phyloP scores from a whole-genome alignment of 2,329 filamentous ascomycete species.

The Colletotrichum chrysophilum region DNA sequence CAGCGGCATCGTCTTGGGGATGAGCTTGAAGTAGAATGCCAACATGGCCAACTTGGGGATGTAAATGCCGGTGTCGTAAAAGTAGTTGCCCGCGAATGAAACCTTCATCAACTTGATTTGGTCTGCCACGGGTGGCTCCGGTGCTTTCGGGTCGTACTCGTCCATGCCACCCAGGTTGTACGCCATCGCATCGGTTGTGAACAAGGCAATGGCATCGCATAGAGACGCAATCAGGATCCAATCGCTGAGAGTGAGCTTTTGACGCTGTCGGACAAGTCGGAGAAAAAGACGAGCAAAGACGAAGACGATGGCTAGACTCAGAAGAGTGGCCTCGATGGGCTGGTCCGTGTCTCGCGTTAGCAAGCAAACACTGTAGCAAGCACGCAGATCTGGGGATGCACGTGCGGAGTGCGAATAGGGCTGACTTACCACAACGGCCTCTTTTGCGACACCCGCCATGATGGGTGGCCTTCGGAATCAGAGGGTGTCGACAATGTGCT shows the following conservation, averaged over 20 bases:
- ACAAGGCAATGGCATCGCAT: slow-evolving; percentile 29
- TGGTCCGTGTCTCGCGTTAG: slow-evolving; percentile 10
- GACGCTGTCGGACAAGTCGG: slow-evolving; percentile 28
- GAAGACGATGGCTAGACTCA: slow-evolving; percentile 26
- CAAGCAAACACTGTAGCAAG: background rate
- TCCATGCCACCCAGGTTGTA: slow-evolving; percentile 33
- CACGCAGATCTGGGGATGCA: background rate
- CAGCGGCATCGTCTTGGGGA: slow-evolving; percentile 28
- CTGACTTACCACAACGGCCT: slow-evolving; percentile 20
- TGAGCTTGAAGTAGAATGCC: slow-evolving; percentile 32
- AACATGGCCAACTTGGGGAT: slow-evolving; percentile 32
- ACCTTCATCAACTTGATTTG: slow-evolving; percentile 30
- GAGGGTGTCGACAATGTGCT: background rate
- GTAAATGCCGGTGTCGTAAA: slow-evolving; percentile 35
- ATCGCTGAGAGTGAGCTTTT: slow-evolving; percentile 31
- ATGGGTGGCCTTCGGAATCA: background rate
- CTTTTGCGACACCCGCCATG: slow-evolving; percentile 18
- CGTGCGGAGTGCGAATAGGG: background rate
- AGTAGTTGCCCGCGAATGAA: slow-evolving; percentile 34
- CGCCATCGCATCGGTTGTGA: slow-evolving; percentile 28
- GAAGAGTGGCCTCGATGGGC: slow-evolving; percentile 32
- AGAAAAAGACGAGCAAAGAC: slow-evolving; percentile 27
- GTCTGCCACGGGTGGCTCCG: slow-evolving; percentile 1
- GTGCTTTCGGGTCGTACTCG: slow-evolving; percentile 22
- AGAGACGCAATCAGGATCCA: slow-evolving; percentile 31